Evolutionary conservation across 2,329 filamentous ascomycete species (phyloP).

Genomic region (Fusarium ramigenum): DNA sequence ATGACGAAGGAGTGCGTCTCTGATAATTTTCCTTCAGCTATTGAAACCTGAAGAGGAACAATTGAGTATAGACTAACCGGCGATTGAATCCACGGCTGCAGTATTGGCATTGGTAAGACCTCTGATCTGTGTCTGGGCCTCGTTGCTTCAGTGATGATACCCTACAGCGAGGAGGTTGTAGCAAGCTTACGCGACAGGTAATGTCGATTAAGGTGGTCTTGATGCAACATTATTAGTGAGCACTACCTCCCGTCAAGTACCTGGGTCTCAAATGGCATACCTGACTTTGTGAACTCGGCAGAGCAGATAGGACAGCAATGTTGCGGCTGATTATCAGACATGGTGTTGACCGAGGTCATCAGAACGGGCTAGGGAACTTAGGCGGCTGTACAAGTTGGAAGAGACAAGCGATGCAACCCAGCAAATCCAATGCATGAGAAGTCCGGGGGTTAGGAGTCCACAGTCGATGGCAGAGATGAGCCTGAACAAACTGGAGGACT

Average conservation of each 20-base stretch:
- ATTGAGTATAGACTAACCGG: not conserved
- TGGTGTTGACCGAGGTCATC: not conserved
- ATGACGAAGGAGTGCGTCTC: conserved; percentile 19
- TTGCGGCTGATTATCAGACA: not conserved
- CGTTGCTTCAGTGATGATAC: not conserved
- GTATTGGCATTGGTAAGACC: not conserved
- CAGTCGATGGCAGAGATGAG: no score
- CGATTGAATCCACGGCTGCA: conserved; percentile 11
- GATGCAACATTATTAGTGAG: not conserved
- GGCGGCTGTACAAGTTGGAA: not conserved
- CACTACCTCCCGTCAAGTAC: not conserved
- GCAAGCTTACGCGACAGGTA: not conserved
- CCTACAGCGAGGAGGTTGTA: not conserved
- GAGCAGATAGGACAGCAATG: not conserved
- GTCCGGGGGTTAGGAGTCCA: not conserved
- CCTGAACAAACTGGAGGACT: not conserved
- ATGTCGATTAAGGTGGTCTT: not conserved
- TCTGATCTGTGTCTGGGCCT: not conserved
- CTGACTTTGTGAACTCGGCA: not conserved
- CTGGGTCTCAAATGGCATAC: not conserved
- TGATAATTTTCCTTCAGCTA: not conserved
- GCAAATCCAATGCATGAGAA: no score
- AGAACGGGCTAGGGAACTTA: not conserved
- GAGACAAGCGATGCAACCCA: not conserved
- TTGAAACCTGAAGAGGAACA: not conserved